Evolutionary conservation across 768 basidiomycete species (phyloP).

Genomic region (Chalciporus piperatus): DNA sequence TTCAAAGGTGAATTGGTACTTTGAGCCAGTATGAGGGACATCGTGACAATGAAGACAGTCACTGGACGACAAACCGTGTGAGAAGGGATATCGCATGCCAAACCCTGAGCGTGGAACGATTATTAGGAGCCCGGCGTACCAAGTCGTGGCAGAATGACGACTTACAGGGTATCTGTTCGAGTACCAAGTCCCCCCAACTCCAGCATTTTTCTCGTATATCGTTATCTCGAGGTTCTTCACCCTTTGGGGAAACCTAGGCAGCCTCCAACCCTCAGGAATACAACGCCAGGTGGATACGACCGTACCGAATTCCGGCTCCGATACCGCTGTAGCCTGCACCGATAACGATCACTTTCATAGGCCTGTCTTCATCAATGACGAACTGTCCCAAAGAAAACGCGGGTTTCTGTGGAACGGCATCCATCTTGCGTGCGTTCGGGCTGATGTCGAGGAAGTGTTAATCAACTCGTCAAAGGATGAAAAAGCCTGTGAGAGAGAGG

Average conservation of each 20-base stretch:
- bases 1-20: slow-evolving; percentile 63
- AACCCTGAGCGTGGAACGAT: slow-evolving; percentile 32
- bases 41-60: neutral
- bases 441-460: too few relatives aligned
- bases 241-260: slow-evolving; percentile 46
- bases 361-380: slow-evolving; percentile 50
- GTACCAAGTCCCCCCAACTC: slow-evolving; percentile 63
- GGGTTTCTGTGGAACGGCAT: neutral
- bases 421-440: neutral
- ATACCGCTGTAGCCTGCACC: slow-evolving; percentile 63
- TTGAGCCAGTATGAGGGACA: neutral
- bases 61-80: slow-evolving; percentile 44
- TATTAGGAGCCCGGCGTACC: too few relatives aligned
- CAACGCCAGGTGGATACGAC: neutral
- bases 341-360: slow-evolving; percentile 52
- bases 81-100: slow-evolving; percentile 62
- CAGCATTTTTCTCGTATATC: slow-evolving; percentile 59
- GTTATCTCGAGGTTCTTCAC: slow-evolving; percentile 52
- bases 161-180: slow-evolving; percentile 51
- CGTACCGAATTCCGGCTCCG: slow-evolving; percentile 53
- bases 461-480: too few relatives aligned
- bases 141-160: neutral
- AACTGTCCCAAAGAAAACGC: slow-evolving; percentile 38
- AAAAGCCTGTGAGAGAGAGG: too few relatives aligned
- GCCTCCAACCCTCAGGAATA: neutral